Base-by-base conservation (phyloP, 139 green algal genomes). In the Micractinium conductrix region DNA sequence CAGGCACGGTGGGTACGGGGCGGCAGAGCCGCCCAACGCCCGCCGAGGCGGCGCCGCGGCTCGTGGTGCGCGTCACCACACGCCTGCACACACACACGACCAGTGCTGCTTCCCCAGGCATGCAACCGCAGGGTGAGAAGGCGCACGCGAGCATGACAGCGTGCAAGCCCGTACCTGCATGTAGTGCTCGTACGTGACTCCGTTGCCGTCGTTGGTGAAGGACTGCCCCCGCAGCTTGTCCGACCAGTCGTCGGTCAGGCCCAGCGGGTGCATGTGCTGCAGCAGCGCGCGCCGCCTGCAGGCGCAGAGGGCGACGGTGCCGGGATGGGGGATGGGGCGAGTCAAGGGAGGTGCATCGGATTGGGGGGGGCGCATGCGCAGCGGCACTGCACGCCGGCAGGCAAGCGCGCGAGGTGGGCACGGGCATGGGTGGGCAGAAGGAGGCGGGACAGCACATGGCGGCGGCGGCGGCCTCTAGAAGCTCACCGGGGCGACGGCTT, bases 131-230 rank as follows among this genome's bases (percentile, higher is more conserved):
- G n/a, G n/a, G n/a, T n/a, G n/a, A n/a, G n/a, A n/a, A n/a, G n/a
- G n/a, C n/a, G n/a, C n/a, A n/a, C n/a, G n/a, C n/a, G n/a, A n/a
- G n/a, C n/a, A n/a, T n/a, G n/a, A n/a, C n/a, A n/a, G n/a, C n/a
- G n/a, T n/a, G n/a, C n/a, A n/a, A n/a, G 53, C 19, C 53, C 67
- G 17, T n/a, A 93, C 93, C 92, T 97, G 93, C 83, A 97, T 88
- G 90, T 96, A 97, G 89, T 98, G 95, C 87, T 98, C 95, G 87
- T 97, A 95, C 6, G 95, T 98, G 67, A 90, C 88, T 44, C 94
- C 92, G 10, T 81, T 55, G 76, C 92, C 87, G 26, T 87, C 85
- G 45, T 85, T 91, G 60, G 94, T 85, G 74, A 97, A 98, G 30
- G 85, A n/a, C 69, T 93, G 83, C 30, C 84, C 90, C 58, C 87